These are phyloP conservation scores for Boletus patriciae DNA, from an alignment of 768 basidiomycete genomes.

Conservation along the genomic window DNA sequence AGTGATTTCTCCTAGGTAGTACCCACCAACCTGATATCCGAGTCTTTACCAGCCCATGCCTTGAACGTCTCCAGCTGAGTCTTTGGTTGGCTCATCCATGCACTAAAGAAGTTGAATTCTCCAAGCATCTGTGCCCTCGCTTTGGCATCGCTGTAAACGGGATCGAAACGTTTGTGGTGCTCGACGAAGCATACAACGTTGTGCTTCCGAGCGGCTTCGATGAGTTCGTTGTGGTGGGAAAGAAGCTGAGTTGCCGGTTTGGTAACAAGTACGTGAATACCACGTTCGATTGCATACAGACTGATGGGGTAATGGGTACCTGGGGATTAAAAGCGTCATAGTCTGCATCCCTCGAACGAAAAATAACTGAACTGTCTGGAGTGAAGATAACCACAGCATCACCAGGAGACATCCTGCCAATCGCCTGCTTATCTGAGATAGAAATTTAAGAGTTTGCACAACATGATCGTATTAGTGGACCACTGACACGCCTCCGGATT, in stretches of 20 bases:
- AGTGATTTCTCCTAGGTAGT: background rate
- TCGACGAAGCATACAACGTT: conserved; percentile 92
- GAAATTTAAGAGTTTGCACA: background rate
- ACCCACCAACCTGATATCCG: conserved; percentile 71
- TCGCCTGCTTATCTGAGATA: conserved; percentile 74
- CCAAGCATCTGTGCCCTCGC: conserved; percentile 73
- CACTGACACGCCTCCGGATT: conserved; percentile 82
- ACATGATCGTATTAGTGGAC: conserved; percentile 1
- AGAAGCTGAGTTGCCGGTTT: conserved; percentile 91
- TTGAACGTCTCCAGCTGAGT: conserved; percentile 92
- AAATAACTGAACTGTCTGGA: conserved; percentile 78
- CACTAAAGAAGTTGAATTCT: conserved; percentile 93
- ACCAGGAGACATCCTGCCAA: conserved; percentile 73
- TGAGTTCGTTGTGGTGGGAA: conserved; percentile 76
- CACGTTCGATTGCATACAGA: conserved; percentile 80
- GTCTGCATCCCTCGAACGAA: background rate
- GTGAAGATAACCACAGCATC: conserved; percentile 94
- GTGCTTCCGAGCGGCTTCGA: conserved; percentile 73
- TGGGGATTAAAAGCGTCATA: conserved; percentile 28
- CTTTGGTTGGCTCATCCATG: conserved; percentile 98
- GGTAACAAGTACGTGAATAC: conserved; percentile 87
- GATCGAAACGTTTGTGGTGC: conserved; percentile 90
- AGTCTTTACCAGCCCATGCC: conserved; percentile 93
- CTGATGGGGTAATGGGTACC: conserved; percentile 85
- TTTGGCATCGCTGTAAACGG: conserved; percentile 89